These are phyloP conservation scores for Aspergillus spinulosporus DNA, from an alignment of 2,329 filamentous ascomycete genomes.

Conservation along the genomic window DNA sequence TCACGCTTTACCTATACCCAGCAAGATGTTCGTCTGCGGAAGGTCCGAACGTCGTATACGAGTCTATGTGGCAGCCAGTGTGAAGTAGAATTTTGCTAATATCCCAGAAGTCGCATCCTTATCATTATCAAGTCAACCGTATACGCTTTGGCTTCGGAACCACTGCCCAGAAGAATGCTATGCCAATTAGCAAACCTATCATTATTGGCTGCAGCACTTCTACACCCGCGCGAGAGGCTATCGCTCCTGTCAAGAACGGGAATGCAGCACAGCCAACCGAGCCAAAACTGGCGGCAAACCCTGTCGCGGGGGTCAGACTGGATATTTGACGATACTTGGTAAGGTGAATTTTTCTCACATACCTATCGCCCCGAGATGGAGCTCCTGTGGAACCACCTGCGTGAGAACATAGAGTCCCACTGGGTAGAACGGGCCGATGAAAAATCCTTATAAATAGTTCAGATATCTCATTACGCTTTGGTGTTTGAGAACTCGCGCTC, in stretches of 20 bases:
- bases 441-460: slow-evolving; percentile 23
- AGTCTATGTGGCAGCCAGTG: not conserved
- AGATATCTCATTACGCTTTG: not conserved
- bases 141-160: slow-evolving; percentile 20
- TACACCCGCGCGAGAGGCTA: slow-evolving; percentile 26
- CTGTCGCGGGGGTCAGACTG: slow-evolving; percentile 15
- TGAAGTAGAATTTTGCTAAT: not conserved
- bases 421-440: slow-evolving; percentile 30
- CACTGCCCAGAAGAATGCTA: slow-evolving; percentile 26
- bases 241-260: slow-evolving; percentile 27
- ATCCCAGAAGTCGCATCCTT: not conserved
- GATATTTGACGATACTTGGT: too few relatives aligned
- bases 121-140: slow-evolving; percentile 4
- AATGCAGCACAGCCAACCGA: slow-evolving; percentile 27
- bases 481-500: not conserved
- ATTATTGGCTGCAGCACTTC: slow-evolving; percentile 29
- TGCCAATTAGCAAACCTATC: slow-evolving; percentile 24
- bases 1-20: not conserved
- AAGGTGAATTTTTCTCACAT: slow-evolving; percentile 4
- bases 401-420: slow-evolving; percentile 28
- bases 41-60: not conserved
- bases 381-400: slow-evolving; percentile 24
- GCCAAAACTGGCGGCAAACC: slow-evolving; percentile 27
- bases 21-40: not conserved
- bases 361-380: slow-evolving; percentile 28